Evolutionary conservation across 1,284 basidiomycete species (phyloP).

Genomic region (Boletus sp.): DNA sequence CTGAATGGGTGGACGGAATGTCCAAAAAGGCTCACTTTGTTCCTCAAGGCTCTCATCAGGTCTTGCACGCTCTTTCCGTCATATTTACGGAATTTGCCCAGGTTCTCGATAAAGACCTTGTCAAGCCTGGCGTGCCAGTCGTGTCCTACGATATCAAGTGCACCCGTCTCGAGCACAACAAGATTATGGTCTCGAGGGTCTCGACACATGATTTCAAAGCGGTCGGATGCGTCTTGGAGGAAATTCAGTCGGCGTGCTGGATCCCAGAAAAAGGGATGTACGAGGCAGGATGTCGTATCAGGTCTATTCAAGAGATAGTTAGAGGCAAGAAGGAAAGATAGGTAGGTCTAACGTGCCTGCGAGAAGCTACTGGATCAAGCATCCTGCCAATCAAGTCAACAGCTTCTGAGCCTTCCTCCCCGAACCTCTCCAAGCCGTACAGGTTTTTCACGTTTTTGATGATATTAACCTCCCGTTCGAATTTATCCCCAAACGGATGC

Average conservation of each 20-base stretch:
- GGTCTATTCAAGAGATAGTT: conserved; percentile 51
- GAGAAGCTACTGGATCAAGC: conserved; percentile 69
- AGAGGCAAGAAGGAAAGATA: not conserved
- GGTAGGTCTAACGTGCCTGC: conserved; percentile 49
- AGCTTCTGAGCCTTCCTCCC: conserved; percentile 89
- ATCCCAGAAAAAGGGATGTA: conserved; percentile 98
- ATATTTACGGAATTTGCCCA: conserved; percentile 97
- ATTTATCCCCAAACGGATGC: conserved; percentile 89
- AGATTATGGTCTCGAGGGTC: conserved; percentile 83
- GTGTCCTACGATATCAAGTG: conserved; percentile 66
- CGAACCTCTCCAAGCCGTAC: conserved; percentile 69
- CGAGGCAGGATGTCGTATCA: conserved; percentile 78
- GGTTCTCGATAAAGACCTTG: conserved; percentile 85
- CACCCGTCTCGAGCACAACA: conserved; percentile 70
- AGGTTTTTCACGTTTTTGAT: conserved; percentile 74
- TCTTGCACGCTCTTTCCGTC: conserved; percentile 90
- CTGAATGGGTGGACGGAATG: not conserved
- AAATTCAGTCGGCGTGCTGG: conserved; percentile 82
- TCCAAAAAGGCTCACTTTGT: conserved; percentile 68
- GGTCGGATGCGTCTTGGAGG: conserved; percentile 94
- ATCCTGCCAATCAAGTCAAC: conserved; percentile 73
- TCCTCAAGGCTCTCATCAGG: conserved; percentile 86
- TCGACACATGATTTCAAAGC: conserved; percentile 96
- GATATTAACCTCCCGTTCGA: conserved; percentile 90
- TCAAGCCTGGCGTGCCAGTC: conserved; percentile 91